Conservation (phyloP, 140 eudicot genomes). For the Cichorium intybus region DNA sequence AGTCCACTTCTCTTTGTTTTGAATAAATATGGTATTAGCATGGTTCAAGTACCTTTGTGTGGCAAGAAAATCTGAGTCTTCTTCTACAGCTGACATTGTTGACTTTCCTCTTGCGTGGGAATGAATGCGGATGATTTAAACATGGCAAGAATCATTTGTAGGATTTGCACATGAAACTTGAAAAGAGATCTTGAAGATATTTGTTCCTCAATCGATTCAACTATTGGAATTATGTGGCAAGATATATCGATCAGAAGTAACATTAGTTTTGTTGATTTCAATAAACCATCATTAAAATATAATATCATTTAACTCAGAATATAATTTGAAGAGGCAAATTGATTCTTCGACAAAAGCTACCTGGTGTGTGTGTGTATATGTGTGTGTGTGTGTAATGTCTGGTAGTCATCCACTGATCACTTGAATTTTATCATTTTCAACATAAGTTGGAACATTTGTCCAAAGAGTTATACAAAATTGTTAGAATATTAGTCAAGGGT, state of each 20-base stretch:
- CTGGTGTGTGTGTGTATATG: background rate
- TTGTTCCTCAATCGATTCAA: too few species aligned
- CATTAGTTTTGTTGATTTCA: background rate
- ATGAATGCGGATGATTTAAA: background rate
- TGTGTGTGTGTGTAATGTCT: too few species aligned
- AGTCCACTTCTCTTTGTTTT: background rate
- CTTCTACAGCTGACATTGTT: slow-evolving; percentile 17
- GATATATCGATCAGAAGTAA: too few species aligned
- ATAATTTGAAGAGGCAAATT: background rate
- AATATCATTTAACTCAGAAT: background rate
- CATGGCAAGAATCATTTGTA: background rate
- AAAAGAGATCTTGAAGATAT: slow-evolving; percentile 13
- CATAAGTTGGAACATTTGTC: too few species aligned
- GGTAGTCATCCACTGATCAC: too few species aligned
- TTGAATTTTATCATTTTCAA: too few species aligned
- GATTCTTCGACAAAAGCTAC: background rate
- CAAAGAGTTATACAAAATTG: too few species aligned
- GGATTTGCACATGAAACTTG: background rate
- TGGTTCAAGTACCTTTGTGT: slow-evolving; percentile 17
- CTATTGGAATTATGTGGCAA: too few species aligned
- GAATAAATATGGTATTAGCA: background rate
- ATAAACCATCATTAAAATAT: background rate
- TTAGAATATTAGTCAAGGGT: too few species aligned
- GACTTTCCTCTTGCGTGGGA: background rate
- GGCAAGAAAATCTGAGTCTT: slow-evolving; percentile 25